These are phyloP conservation scores for Dalechampia spathulata DNA, from an alignment of 441 rosid genomes.

Conservation along the genomic window DNA sequence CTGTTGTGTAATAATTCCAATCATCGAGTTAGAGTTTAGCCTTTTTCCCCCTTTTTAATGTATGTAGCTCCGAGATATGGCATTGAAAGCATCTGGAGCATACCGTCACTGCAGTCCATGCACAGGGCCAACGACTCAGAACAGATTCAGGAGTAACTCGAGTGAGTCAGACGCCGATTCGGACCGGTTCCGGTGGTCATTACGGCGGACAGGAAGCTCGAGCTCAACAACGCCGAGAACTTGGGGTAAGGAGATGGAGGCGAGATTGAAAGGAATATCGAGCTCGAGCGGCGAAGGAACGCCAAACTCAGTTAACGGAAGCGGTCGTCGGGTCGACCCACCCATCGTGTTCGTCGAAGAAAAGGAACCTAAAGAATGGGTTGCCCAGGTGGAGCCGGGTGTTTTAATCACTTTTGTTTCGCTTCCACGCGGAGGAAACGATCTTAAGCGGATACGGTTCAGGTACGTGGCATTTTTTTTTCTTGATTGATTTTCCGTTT, in stretches of 20 bases:
- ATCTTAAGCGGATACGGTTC: conserved; percentile 86
- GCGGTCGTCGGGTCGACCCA: conserved; percentile 77
- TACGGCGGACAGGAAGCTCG: conserved; percentile 65
- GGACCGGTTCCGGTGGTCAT: conserved; percentile 59
- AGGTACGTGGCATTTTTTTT: conserved; percentile 33
- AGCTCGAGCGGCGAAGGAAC: conserved; percentile 97
- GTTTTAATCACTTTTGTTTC: conserved; percentile 78
- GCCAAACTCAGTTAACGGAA: conserved; percentile 69
- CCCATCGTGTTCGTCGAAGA: conserved; percentile 75
- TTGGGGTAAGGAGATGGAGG: conserved; percentile 98
- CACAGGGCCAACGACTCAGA: conserved; percentile 42
- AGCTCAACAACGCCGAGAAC: conserved; percentile 51
- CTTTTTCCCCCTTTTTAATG: conserved; percentile 4
- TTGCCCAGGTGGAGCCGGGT: conserved; percentile 95
- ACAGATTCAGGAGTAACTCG: conserved; percentile 25
- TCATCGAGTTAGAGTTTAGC: neutral
- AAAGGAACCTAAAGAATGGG: conserved; percentile 92
- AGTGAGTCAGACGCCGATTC: conserved; percentile 52
- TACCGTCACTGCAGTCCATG: conserved; percentile 83
- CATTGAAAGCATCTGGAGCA: conserved; percentile 91
- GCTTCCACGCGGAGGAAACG: conserved; percentile 79
- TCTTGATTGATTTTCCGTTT: neutral
- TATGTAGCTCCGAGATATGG: conserved; percentile 76
- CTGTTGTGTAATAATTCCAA: neutral
- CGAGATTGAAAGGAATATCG: conserved; percentile 84